Conservation (phyloP, 2,329 filamentous ascomycete genomes). For the Didymella sp. region DNA sequence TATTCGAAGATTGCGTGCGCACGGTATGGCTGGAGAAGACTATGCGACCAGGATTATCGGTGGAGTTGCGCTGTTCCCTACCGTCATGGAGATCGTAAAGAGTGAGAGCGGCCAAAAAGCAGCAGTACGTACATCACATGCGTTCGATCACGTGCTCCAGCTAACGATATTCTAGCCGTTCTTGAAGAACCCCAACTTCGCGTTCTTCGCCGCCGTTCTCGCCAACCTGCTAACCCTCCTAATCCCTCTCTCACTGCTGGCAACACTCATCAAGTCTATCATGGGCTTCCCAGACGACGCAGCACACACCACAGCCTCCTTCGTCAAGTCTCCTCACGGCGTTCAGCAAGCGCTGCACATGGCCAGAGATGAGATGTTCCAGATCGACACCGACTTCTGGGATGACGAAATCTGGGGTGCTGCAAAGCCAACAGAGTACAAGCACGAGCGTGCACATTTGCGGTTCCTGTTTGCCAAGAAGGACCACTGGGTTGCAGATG, state of each 20-base stretch:
- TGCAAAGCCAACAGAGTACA: slow-evolving; percentile 34
- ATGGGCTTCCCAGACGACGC: slow-evolving; percentile 55
- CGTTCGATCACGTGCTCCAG: slow-evolving; percentile 6
- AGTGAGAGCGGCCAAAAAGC: slow-evolving; percentile 53
- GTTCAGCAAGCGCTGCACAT: slow-evolving; percentile 65
- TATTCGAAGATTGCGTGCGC: slow-evolving; percentile 43
- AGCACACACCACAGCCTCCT: slow-evolving; percentile 57
- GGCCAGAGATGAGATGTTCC: slow-evolving; percentile 64
- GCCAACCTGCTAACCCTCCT: slow-evolving; percentile 53
- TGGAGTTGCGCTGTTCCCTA: slow-evolving; percentile 55
- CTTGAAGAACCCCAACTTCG: slow-evolving; percentile 37
- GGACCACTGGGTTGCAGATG: slow-evolving; percentile 68
- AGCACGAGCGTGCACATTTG: slow-evolving; percentile 54
- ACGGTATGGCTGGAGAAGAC: slow-evolving; percentile 28
- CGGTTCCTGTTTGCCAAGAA: slow-evolving; percentile 66
- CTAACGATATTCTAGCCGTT: slow-evolving; percentile 27
- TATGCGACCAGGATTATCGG: slow-evolving; percentile 39
- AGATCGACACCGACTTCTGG: slow-evolving; percentile 65
- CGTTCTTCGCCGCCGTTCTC: slow-evolving; percentile 44
- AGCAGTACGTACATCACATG: slow-evolving; percentile 41
- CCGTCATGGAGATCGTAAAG: slow-evolving; percentile 55
- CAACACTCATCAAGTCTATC: slow-evolving; percentile 51
- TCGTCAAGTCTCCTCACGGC: slow-evolving; percentile 58
- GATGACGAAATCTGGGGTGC: slow-evolving; percentile 66
- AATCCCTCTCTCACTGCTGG: slow-evolving; percentile 52